Conservation (phyloP, 768 basidiomycete species). For the Pleurotus giganteus region DNA sequence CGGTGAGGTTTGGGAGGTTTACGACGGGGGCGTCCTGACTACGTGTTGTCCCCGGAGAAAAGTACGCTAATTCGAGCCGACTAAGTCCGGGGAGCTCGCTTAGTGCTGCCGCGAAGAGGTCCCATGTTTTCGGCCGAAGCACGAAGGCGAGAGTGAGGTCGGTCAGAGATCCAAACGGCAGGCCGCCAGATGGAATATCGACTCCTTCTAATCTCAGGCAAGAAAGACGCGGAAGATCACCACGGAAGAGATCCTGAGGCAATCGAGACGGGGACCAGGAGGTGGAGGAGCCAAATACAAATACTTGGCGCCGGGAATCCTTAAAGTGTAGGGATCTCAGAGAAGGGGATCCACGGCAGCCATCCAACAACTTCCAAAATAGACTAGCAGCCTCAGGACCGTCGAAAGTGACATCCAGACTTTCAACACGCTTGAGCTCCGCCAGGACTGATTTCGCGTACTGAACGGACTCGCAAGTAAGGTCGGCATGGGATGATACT, state of each 20-base stretch:
- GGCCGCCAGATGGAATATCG: background rate
- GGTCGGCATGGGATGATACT: background rate
- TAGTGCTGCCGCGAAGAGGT: background rate
- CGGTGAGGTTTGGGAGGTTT: background rate
- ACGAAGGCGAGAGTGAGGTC: background rate
- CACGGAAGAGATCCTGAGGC: background rate
- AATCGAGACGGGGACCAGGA: background rate
- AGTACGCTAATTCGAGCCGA: no score
- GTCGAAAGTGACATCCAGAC: background rate
- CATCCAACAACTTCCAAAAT: background rate
- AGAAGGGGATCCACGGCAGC: background rate
- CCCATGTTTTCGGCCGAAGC: background rate
- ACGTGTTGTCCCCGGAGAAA: no score
- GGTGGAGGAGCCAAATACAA: background rate
- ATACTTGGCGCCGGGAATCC: background rate
- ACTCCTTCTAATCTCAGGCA: background rate
- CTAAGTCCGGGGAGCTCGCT: no score
- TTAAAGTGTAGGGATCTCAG: background rate
- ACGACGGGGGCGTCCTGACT: no score
- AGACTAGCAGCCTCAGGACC: background rate
- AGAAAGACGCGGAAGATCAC: background rate
- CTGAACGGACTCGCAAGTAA: background rate
- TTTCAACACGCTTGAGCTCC: background rate
- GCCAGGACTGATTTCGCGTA: background rate
- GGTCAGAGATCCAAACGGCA: background rate